Evolutionary conservation across 495 filamentous ascomycete genomes (phyloP), one percentile per base, ranked within the genome.

Genomic region (Parathielavia appendiculata): DNA sequence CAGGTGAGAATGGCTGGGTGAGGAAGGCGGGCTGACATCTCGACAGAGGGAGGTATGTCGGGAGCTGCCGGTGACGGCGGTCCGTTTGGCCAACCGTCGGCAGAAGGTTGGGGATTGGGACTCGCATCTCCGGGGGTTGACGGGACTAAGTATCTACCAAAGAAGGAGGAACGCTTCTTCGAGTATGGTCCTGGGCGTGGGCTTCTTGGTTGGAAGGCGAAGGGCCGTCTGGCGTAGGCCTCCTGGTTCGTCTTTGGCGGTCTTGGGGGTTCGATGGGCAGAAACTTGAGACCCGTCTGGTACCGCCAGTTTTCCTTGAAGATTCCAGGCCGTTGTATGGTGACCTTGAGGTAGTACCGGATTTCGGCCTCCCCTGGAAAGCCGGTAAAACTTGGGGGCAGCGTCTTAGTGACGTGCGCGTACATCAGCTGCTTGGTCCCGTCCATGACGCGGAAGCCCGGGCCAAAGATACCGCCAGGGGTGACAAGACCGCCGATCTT

Each of bases 261-360:
- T 46, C 89, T 78, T 9, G 91, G 92, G 2, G 90, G 90, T 66
- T 98, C 93, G 66, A 97, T 91, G 7, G 93, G 93, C 9, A 96
- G 77, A 69, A 98, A 96, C 43, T 88, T 91, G 68, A 98, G 75
- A 30, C 77, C 78, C 50, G 73, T 57, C 58, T 76, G 69, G 57
- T 74, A 75, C 23, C 91, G 77, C 70, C 88, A 86, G 64, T 95
- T 96, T 71, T 92, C 90, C 66, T 89, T 88, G 70, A 90, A 92
- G 60, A 95, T 81, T 22, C 87, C 81, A 0, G 89, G 88, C 30
- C 91, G 79, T 57, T 88, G 84, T 2, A 97, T 83, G 0, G 93
- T 98, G 13, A 84, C 91, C 68, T 98, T 98, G 59, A 97, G 78
- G 60, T 87, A 97, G 69, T 98, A 98, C 63, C 83, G 82, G 55